Evolutionary conservation across 441 rosid species (phyloP).

Genomic region (Isatis lusitanica): DNA sequence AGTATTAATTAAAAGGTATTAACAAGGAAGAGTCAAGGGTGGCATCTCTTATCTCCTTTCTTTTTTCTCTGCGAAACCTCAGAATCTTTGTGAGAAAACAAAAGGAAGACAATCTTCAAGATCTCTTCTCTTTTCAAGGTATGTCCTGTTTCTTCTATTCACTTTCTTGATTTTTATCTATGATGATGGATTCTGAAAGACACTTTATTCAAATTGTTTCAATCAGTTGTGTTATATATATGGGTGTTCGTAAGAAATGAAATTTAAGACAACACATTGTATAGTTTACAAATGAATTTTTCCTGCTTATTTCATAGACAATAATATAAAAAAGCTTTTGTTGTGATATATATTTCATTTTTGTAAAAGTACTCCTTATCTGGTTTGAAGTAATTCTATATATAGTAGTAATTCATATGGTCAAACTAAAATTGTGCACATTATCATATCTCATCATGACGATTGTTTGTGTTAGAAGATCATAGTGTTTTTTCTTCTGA

Average conservation of each 20-base stretch:
- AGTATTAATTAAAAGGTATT: constrained; percentile 7
- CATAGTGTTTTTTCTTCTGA: background rate
- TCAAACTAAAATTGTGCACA: background rate
- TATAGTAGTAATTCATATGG: background rate
- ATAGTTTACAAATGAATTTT: background rate
- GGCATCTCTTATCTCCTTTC: constrained; percentile 16
- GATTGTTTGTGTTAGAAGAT: background rate
- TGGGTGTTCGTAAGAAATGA: background rate
- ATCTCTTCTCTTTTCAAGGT: constrained; percentile 23
- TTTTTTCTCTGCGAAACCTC: constrained; percentile 22
- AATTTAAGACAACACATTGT: constrained; percentile 4
- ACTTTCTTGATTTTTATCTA: background rate
- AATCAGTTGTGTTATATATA: background rate
- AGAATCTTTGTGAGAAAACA: constrained; percentile 5
- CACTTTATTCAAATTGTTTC: background rate
- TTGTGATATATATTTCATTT: background rate
- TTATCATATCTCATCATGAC: background rate
- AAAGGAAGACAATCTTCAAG: background rate
- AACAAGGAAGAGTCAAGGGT: constrained; percentile 18
- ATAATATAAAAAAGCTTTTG: background rate
- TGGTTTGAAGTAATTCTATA: background rate
- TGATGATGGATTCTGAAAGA: background rate
- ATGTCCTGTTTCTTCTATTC: constrained; percentile 16
- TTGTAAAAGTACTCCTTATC: background rate
- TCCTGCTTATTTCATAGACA: background rate